These are phyloP conservation scores for Crithidia sp. DNA, from an alignment of 208 protist genomes.

Conservation along the genomic window DNA sequence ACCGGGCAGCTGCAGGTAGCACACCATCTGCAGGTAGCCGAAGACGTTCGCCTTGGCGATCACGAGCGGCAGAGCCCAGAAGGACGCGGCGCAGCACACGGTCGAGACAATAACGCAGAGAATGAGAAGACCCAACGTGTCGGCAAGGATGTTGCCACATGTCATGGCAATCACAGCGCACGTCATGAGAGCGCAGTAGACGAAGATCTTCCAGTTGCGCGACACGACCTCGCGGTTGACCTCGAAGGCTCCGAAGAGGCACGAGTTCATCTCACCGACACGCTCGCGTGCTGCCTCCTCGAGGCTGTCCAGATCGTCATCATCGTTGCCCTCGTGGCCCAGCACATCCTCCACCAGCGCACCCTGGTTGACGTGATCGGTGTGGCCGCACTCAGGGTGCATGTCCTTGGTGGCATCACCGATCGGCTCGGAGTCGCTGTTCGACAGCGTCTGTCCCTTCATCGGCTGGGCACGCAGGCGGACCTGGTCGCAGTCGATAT, in stretches of 20 bases:
- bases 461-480: slow-evolving; percentile 8
- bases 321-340: not conserved
- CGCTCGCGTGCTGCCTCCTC: slow-evolving; percentile 15
- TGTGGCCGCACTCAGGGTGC: not conserved
- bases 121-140: slow-evolving; percentile 29
- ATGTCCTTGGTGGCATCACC: not conserved
- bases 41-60: slow-evolving; percentile 67
- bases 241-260: slow-evolving; percentile 48
- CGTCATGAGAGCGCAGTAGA: slow-evolving; percentile 49
- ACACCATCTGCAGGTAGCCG: slow-evolving; percentile 42
- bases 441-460: not conserved
- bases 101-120: slow-evolving; percentile 32
- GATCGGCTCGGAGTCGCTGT: not conserved
- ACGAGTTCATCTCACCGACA: slow-evolving; percentile 22
- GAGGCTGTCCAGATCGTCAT: slow-evolving; percentile 1
- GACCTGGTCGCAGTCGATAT: slow-evolving; percentile 9
- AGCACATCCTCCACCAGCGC: slow-evolving; percentile 12
- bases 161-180: slow-evolving; percentile 37
- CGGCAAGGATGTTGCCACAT: slow-evolving; percentile 36
- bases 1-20: slow-evolving; percentile 49
- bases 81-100: slow-evolving; percentile 38
- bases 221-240: slow-evolving; percentile 51
- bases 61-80: slow-evolving; percentile 48
- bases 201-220: slow-evolving; percentile 42
- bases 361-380: not conserved